These are phyloP conservation scores for Zygosaccharomyces siamensis DNA, from an alignment of 805 yeast genomes.

Conservation along the genomic window DNA sequence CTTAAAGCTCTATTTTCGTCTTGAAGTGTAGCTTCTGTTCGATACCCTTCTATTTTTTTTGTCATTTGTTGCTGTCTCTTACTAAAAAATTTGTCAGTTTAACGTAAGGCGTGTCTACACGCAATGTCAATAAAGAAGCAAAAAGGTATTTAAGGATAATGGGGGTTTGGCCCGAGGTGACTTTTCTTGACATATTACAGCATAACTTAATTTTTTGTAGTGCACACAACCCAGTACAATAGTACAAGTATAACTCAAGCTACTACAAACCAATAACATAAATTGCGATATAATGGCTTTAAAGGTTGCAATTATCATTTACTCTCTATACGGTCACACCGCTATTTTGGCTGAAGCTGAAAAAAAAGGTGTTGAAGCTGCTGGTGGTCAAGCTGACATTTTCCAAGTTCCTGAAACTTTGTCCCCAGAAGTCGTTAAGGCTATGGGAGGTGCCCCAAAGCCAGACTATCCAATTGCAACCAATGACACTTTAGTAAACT, in stretches of 20 bases:
- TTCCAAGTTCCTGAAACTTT: conserved; percentile 81
- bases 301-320: conserved; percentile 69
- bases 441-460: conserved; percentile 60
- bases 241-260: no score
- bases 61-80: conserved; percentile 1
- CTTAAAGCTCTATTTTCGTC: neutral
- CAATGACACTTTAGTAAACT: conserved; percentile 49
- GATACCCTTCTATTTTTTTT: neutral
- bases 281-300: conserved; percentile 11
- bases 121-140: neutral
- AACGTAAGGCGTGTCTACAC: neutral
- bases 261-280: neutral
- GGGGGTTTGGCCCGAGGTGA: neutral
- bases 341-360: conserved; percentile 63
- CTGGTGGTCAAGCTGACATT: conserved; percentile 67
- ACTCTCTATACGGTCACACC: conserved; percentile 78
- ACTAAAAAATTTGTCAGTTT: conserved; percentile 1
- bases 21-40: neutral
- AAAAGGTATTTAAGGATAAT: neutral
- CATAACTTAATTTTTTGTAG: neutral
- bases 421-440: conserved; percentile 51
- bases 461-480: conserved; percentile 63
- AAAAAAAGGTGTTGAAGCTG: conserved; percentile 61
- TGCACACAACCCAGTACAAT: no score
- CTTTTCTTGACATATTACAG: neutral